A percentile compares a stretch with the other conserved stretches of the same genome.
phyloP scores from a whole-genome alignment of 306 rosid species.

The Cucurbita maxima region DNA sequence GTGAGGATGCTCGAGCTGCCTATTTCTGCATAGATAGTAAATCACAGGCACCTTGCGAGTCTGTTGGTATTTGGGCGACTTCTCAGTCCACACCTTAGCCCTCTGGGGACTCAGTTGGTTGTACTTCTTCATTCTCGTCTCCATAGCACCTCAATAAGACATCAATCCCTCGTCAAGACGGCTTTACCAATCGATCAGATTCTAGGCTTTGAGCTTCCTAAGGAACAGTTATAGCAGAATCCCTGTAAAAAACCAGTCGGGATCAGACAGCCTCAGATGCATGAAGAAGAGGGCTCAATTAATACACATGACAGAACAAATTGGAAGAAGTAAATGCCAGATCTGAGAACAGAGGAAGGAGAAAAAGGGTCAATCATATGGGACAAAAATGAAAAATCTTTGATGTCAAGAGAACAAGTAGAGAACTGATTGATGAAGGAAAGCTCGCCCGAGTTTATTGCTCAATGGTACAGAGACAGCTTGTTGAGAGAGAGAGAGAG shows the following conservation, averaged over 20 bases:
- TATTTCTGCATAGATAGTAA: slow-evolving; percentile 72
- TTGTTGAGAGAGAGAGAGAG: neutral
- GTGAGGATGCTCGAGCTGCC: slow-evolving; percentile 92
- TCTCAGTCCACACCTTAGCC: slow-evolving; percentile 85
- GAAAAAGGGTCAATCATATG: neutral
- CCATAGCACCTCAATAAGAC: slow-evolving; percentile 40
- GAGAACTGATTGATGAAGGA: neutral
- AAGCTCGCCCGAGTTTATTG: neutral
- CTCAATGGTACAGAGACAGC: slow-evolving; percentile 3
- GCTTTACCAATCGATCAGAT: neutral
- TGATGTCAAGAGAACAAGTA: neutral
- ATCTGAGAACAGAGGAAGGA: neutral
- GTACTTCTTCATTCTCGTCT: slow-evolving; percentile 52
- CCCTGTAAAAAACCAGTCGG: neutral
- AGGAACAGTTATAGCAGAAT: neutral
- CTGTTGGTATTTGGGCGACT: slow-evolving; percentile 69
- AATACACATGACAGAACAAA: neutral
- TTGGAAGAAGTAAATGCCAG: neutral
- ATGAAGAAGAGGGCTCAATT: neutral
- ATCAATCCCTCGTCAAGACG: neutral
- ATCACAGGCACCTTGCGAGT: slow-evolving; percentile 64
- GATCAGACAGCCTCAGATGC: neutral
- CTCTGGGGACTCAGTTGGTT: slow-evolving; percentile 80
- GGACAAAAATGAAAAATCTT: neutral
- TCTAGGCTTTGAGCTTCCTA: neutral